Conservation (phyloP, 2,329 filamentous ascomycete species). For the Colletotrichum lini region DNA sequence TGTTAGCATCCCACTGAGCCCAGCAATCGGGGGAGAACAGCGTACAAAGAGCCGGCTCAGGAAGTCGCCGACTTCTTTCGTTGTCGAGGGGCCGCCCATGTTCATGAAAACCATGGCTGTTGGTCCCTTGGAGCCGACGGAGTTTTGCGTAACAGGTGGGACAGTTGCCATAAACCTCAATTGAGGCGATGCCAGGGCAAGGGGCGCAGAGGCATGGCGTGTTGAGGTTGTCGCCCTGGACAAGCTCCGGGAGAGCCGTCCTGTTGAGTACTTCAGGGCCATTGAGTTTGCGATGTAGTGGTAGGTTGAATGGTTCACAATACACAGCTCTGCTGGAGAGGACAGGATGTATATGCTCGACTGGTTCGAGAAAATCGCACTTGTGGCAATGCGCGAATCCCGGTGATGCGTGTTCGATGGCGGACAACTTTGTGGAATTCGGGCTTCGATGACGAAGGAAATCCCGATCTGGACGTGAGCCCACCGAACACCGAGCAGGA, state of each 20-base stretch:
- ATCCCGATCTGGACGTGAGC: conserved; percentile 37
- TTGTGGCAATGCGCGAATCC: conserved; percentile 32
- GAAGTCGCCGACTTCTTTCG: conserved; percentile 90
- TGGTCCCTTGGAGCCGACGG: conserved; percentile 79
- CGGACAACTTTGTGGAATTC: conserved; percentile 24
- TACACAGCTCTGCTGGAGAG: not conserved
- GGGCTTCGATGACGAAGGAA: conserved; percentile 41
- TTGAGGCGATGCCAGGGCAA: conserved; percentile 52
- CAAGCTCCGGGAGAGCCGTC: conserved; percentile 53
- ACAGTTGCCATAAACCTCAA: conserved; percentile 71
- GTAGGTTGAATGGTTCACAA: not conserved
- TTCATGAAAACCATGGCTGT: conserved; percentile 99
- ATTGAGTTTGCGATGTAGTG: conserved; percentile 46
- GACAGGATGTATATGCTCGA: not conserved
- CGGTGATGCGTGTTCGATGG: conserved; percentile 25
- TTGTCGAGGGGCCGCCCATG: conserved; percentile 95
- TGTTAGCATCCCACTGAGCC: conserved; percentile 40
- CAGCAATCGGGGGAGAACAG: conserved; percentile 35
- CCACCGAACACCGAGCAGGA: conserved; percentile 23
- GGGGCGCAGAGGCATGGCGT: conserved; percentile 42
- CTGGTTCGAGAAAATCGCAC: conserved; percentile 24
- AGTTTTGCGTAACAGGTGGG: conserved; percentile 86
- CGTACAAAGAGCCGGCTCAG: conserved; percentile 92
- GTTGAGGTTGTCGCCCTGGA: conserved; percentile 35
- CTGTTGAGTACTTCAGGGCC: conserved; percentile 57